These are phyloP conservation scores for Beauveria brongniartii DNA, from an alignment of 2,329 filamentous ascomycete species.

Conservation along the genomic window DNA sequence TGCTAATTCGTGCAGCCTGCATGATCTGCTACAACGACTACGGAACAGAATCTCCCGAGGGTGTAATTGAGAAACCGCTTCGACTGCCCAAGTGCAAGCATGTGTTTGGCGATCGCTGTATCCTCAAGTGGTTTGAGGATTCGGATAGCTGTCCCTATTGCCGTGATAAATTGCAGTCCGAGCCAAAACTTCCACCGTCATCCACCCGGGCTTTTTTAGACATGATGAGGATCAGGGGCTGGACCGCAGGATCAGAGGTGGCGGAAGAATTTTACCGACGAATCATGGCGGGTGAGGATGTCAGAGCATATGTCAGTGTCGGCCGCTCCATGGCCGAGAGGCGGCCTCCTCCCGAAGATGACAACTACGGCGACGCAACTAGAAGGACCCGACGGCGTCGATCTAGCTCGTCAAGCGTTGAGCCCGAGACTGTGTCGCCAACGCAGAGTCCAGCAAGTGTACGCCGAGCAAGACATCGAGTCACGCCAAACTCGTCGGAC, in stretches of 20 bases:
- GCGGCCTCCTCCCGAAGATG: not conserved
- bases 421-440: not conserved
- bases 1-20: constrained; percentile 35
- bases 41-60: constrained; percentile 48
- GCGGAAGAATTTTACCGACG: constrained; percentile 1
- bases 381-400: constrained; percentile 1
- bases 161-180: constrained; percentile 50
- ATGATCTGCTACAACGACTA: constrained; percentile 60
- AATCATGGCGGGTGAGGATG: constrained; percentile 1
- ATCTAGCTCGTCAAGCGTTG: not conserved
- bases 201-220: constrained; percentile 23
- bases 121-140: constrained; percentile 58
- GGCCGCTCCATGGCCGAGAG: not conserved
- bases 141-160: constrained; percentile 58
- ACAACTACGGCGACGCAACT: not conserved
- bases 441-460: not conserved
- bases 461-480: not conserved
- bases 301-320: not conserved
- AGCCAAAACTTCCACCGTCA: constrained; percentile 23
- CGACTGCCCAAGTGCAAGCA: constrained; percentile 56
- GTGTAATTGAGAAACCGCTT: constrained; percentile 46
- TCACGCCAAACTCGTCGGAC: not conserved
- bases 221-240: constrained; percentile 22
- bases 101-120: constrained; percentile 55
- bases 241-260: not conserved